Evolutionary conservation across 2,329 filamentous ascomycete species (phyloP), one percentile per base, ranked within the genome.

Genomic region (Onygenales sp.): DNA sequence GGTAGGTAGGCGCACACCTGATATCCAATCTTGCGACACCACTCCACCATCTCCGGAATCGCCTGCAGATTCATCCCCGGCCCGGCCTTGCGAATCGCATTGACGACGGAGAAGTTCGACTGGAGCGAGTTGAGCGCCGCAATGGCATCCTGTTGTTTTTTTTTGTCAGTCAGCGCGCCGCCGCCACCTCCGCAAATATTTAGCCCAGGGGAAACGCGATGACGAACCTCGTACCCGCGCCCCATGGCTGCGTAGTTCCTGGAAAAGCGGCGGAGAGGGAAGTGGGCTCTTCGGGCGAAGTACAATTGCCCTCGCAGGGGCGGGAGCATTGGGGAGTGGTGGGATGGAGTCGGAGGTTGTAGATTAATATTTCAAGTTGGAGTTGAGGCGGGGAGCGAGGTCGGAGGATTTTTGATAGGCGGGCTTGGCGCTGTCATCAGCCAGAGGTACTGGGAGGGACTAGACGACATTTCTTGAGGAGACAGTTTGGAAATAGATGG

Each of bases 11-110:
- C 67, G 72, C 79, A 70, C 73, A 85, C 83, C 70, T 85, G 72
- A 70, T 95, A 88, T 48, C 88, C 88, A 52, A 88, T 83, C 56
- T 85, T 85, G 45, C 72, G 74, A 58, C 88, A 82, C 86, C 87
- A 95, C 60, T 83, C 80, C 32, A 84, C 74, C 80, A 93, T 92
- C 67, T 95, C 88, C 0, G 88, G 87, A 49, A 94, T 83, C 6
- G 90, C 87, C 52, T 76, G 77, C 47, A 84, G 77, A 64, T 95
- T 94, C 72, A 87, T 83, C 32, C 77, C 80, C 57, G 83, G 74
- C 17, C 88, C 87, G 14, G 85, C 86, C 66, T 87, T 87, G 52
- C 83, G 80, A 50, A 93, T 84, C 49, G 85, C 83, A 66, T 95
- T 84, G 14, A 96, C 80, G 54, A 87, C 76, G 40, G 85, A 79